A percentile compares a stretch with the other conserved stretches of the same genome.
Conservation (phyloP, 139 green algal species). For the Nannochloris sp. region DNA sequence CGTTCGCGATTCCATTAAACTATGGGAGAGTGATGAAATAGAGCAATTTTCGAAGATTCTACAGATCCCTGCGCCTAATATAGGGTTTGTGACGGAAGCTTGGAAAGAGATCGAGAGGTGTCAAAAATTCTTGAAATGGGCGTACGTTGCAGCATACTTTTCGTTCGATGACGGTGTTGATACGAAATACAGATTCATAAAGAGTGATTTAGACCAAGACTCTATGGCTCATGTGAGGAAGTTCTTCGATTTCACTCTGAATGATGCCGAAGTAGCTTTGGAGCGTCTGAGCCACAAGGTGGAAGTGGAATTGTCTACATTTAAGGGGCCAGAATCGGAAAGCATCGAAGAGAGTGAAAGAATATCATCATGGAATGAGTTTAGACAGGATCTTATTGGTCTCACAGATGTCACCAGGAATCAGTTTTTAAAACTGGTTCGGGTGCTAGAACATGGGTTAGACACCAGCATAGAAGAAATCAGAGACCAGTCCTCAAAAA, state of each 20-base stretch:
- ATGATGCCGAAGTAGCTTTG: conserved; percentile 69
- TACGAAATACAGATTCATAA: not conserved
- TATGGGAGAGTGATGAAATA: conserved; percentile 47
- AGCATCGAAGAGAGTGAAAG: not conserved
- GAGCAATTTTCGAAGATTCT: conserved; percentile 68
- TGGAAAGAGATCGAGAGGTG: conserved; percentile 84
- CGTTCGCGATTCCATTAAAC: conserved; percentile 23
- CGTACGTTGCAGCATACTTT: conserved; percentile 94
- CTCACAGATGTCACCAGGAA: conserved; percentile 76
- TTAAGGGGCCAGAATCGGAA: not conserved
- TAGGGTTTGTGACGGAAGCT: conserved; percentile 86
- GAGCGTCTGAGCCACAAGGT: conserved; percentile 71
- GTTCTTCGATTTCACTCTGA: conserved; percentile 90
- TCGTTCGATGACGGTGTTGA: conserved; percentile 47
- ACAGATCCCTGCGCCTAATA: conserved; percentile 71
- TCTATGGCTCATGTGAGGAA: conserved; percentile 27
- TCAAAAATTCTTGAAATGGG: conserved; percentile 95
- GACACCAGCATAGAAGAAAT: conserved; percentile 1
- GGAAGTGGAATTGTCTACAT: conserved; percentile 61
- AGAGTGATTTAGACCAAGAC: not conserved
- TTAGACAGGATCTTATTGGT: conserved; percentile 75
- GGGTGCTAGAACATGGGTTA: conserved; percentile 12
- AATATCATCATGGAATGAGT: conserved; percentile 28
- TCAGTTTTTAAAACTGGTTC: conserved; percentile 85
- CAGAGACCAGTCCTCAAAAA: not conserved